Conservation (phyloP, 2,329 filamentous ascomycete species). For the Botrytis elliptica region DNA sequence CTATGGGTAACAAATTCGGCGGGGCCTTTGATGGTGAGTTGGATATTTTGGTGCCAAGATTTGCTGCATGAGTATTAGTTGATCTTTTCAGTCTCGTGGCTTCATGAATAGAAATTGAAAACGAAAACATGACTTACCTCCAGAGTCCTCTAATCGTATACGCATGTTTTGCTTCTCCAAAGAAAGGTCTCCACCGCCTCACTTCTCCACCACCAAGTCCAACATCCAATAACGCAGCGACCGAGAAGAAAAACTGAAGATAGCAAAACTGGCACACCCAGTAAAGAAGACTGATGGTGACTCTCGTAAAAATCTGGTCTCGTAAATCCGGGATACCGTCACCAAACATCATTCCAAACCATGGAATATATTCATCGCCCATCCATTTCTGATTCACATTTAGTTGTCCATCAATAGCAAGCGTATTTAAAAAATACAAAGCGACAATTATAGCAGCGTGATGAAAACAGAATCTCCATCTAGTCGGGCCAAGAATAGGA, state of each 20-base stretch:
- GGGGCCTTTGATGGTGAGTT: background rate
- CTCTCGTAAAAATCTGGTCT: background rate
- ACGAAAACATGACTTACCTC: background rate
- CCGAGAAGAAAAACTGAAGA: slow-evolving; percentile 1
- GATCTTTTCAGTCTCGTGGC: fast-evolving
- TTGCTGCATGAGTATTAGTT: background rate
- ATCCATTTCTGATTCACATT: background rate
- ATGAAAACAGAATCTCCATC: background rate
- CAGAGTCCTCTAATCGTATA: background rate
- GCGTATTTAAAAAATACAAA: background rate
- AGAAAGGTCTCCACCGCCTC: background rate
- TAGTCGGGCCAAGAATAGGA: background rate
- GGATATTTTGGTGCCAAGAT: background rate
- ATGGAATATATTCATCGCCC: background rate
- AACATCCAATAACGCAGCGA: background rate
- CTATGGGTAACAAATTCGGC: background rate
- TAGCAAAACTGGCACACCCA: background rate
- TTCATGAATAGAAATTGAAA: background rate
- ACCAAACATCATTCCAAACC: background rate
- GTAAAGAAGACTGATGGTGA: background rate
- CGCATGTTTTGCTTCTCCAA: background rate
- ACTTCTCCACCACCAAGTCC: background rate
- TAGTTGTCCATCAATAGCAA: background rate
- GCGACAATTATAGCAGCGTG: background rate
- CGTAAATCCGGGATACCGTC: background rate